Base-by-base conservation (phyloP, 2,329 filamentous ascomycete species). In the Camillea tinctor region DNA sequence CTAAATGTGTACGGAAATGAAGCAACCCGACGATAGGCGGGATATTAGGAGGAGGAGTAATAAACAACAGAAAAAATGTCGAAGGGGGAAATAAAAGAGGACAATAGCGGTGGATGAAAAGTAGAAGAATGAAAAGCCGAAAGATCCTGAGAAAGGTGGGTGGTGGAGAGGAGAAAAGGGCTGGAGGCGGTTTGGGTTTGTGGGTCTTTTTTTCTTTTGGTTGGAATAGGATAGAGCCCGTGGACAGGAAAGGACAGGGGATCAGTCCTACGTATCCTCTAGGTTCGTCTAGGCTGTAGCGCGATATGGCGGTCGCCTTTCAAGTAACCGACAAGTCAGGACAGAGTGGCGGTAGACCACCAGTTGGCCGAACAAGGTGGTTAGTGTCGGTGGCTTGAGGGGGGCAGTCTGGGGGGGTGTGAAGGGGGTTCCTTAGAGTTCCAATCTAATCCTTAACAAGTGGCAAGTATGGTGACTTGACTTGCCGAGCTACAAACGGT, bases 81-180 rank as follows among this genome's bases (percentile, higher is more conserved):
- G 62, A 63, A 54, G 62, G 58, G 59, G 61, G n/a, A n/a, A n/a
- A n/a, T n/a, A 63, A 49, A 57, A 61, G 60, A 64, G 55, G 60
- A 66, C 26, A 57, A 58, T 58, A 67, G 57, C 59, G 62, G 58
- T 58, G 52, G 65, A 64, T 61, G 59, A 64, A 59, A 56, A 60
- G 64, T 57, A 64, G 62, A 57, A 63, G 62, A 62, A 68, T 58
- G 65, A 66, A 59, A 61, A 61, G 62, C 66, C 67, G 65, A 64
- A 65, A 66, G 64, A 58, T 57, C 58, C 44, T 54, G 58, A 61
- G 60, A 60, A 63, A 60, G 62, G 66, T 69, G 71, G 72, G 69
- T 63, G 68, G 67, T 2, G 66, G 68, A 64, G 69, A 66, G 67
- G 65, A 72, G 66, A 71, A 68, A 69, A 71, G 66, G 64, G 63